These are phyloP conservation scores for Calycina marina DNA, from an alignment of 2,329 filamentous ascomycete species.

Conservation along the genomic window DNA sequence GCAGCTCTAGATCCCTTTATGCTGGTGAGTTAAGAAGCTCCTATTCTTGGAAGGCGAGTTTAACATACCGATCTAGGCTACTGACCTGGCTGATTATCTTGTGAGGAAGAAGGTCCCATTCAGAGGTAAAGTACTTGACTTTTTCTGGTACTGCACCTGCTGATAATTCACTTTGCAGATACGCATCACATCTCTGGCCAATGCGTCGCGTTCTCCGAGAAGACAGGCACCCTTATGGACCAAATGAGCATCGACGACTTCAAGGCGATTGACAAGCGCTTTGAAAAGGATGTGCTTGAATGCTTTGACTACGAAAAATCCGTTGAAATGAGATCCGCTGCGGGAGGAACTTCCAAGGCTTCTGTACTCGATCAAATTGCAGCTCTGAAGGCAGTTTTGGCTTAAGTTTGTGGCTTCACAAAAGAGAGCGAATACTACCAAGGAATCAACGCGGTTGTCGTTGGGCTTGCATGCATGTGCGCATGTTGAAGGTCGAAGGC, in stretches of 20 bases:
- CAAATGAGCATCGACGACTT: conserved; percentile 49
- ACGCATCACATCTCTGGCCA: conserved; percentile 66
- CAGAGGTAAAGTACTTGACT: not conserved
- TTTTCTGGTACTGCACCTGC: not conserved
- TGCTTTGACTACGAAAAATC: conserved; percentile 70
- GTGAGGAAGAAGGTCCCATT: conserved; percentile 32
- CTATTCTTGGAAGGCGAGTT: no score
- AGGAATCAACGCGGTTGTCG: no score
- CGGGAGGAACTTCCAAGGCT: conserved; percentile 62
- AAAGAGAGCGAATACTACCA: no score
- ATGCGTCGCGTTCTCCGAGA: conserved; percentile 58
- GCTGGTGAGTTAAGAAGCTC: no score
- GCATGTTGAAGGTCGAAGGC: no score
- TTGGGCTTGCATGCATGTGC: no score
- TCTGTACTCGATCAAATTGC: conserved; percentile 50
- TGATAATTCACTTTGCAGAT: conserved; percentile 31
- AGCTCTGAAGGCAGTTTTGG: conserved; percentile 25
- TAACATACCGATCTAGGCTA: conserved; percentile 34
- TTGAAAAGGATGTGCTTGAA: conserved; percentile 54
- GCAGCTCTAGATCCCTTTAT: conserved; percentile 70
- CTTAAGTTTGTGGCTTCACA: no score
- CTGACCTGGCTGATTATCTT: conserved; percentile 50
- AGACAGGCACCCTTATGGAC: conserved; percentile 52
- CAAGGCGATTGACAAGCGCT: conserved; percentile 50
- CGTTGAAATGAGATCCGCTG: conserved; percentile 64